Conservation (phyloP, 1,284 basidiomycete genomes). For the Ceratobasidium sp. region DNA sequence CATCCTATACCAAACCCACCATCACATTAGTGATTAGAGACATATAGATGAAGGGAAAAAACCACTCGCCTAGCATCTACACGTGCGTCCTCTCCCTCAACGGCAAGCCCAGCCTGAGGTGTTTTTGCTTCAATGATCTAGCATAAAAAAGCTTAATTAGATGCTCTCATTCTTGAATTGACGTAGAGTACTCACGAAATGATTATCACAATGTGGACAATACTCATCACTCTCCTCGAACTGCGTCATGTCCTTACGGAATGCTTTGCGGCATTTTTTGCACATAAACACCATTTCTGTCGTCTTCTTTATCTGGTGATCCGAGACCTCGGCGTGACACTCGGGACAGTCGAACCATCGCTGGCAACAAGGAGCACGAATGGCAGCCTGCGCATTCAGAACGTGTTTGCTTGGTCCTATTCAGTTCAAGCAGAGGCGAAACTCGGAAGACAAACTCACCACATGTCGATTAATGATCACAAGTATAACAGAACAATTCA, state of each 20-base stretch:
- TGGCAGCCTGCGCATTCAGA: slow-evolving; percentile 91
- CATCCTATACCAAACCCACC: neutral
- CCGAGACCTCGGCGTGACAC: slow-evolving; percentile 88
- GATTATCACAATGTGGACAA: slow-evolving; percentile 98
- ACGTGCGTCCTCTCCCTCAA: slow-evolving; percentile 91
- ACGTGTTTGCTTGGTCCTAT: slow-evolving; percentile 79
- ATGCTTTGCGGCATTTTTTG: slow-evolving; percentile 98
- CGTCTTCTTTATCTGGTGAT: slow-evolving; percentile 80
- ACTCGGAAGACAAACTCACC: neutral
- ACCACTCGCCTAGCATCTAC: slow-evolving; percentile 79
- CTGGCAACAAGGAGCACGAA: slow-evolving; percentile 94
- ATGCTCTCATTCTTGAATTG: neutral
- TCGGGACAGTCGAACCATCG: slow-evolving; percentile 96
- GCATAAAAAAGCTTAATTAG: neutral
- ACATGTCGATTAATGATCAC: neutral
- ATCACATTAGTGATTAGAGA: neutral
- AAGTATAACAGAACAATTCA: no score
- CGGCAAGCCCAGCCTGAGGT: slow-evolving; percentile 82
- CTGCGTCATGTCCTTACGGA: slow-evolving; percentile 89
- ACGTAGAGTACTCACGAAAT: slow-evolving; percentile 74
- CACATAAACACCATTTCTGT: slow-evolving; percentile 94
- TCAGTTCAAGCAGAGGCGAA: neutral
- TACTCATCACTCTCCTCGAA: slow-evolving; percentile 98
- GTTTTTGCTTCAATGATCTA: slow-evolving; percentile 95
- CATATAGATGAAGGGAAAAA: neutral